Base-by-base conservation (phyloP, 805 yeast species). In the Ogataea methanolica region DNA sequence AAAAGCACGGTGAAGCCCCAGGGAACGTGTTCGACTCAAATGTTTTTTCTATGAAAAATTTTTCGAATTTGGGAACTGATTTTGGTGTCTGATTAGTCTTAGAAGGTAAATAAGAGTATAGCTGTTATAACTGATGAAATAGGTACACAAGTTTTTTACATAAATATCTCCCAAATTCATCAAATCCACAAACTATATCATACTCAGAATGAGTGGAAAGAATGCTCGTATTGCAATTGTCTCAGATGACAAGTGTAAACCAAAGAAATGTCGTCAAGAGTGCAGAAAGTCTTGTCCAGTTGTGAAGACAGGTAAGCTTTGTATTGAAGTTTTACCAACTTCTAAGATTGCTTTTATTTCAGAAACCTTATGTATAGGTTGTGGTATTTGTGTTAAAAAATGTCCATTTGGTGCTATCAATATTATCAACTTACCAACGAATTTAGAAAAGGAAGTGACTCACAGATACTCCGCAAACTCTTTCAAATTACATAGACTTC, bases 341-440 rank as follows among this genome's bases (percentile, higher is more conserved):
- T 81, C 87, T 51, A 94, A 94, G 65, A 88, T 94, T 63, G 96
- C 98, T 15, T 94, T 91, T 68, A 88, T 94, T 49, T 88, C 96
- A 16, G 99, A 94, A 67, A 88, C 74, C 36, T 74, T 94, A 65
- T 94, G 99, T 78, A 92, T 94, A 60, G 99, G 99, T 67, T 94
- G 99, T 78, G 99, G 99, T 90, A 94, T 94, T 60, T 94, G 99
- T 79, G 96, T 91, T 45, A 94, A 94, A 71, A 94, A 90, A 68
- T 94, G 99, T 72, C 99, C 99, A 31, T 94, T 94, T 65, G 96
- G 92, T 62, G 99, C 99, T 54, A 91, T 94, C 62, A 86, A 80
- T 63, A 94, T 94, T 66, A 94, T 94, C 74, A 94, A 94, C 66
- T 76, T 94, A 67, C 99, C 99, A 55, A 92, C 98, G 16, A 91